phyloP scores from a whole-genome alignment of 2,329 filamentous ascomycete species.

The Microsporum canis region DNA sequence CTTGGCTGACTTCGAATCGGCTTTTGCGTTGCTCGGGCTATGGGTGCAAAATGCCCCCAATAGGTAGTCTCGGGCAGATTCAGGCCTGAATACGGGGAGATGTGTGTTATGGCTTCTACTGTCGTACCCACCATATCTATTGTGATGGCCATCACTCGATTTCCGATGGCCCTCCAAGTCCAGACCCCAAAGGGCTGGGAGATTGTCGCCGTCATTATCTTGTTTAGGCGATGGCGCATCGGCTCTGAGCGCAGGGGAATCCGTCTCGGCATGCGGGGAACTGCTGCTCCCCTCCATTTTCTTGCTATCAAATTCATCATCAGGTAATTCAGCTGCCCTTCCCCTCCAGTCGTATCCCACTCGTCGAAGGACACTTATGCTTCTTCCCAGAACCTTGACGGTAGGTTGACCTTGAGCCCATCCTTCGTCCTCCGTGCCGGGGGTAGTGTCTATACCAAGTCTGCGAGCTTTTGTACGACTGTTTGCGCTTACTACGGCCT shows the following conservation, averaged over 20 bases:
- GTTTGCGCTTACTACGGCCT: constrained; percentile 73
- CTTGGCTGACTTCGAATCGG: constrained; percentile 50
- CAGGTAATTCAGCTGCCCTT: constrained; percentile 9
- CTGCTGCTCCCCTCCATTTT: constrained; percentile 4
- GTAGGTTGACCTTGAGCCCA: constrained; percentile 66
- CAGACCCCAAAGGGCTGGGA: constrained; percentile 46
- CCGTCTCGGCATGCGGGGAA: constrained; percentile 10
- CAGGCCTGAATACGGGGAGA: constrained; percentile 63
- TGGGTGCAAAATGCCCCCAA: constrained; percentile 34
- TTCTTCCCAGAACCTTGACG: constrained; percentile 59
- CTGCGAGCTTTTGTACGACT: constrained; percentile 64
- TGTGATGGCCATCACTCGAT: constrained; percentile 23
- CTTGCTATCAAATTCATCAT: background rate
- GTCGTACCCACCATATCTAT: background rate
- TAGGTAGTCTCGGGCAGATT: constrained; percentile 52
- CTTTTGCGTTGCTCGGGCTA: constrained; percentile 27
- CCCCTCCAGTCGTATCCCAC: constrained; percentile 57
- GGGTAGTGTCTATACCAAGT: constrained; percentile 57
- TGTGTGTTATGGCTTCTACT: constrained; percentile 25
- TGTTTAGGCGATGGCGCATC: background rate
- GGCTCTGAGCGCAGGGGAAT: background rate
- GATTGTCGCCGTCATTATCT: constrained; percentile 17
- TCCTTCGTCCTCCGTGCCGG: constrained; percentile 56
- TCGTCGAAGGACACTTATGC: constrained; percentile 63
- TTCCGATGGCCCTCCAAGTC: constrained; percentile 45